These are phyloP conservation scores for Nothophytophthora sp. DNA, from an alignment of 352 stramenopile species.

Conservation along the genomic window DNA sequence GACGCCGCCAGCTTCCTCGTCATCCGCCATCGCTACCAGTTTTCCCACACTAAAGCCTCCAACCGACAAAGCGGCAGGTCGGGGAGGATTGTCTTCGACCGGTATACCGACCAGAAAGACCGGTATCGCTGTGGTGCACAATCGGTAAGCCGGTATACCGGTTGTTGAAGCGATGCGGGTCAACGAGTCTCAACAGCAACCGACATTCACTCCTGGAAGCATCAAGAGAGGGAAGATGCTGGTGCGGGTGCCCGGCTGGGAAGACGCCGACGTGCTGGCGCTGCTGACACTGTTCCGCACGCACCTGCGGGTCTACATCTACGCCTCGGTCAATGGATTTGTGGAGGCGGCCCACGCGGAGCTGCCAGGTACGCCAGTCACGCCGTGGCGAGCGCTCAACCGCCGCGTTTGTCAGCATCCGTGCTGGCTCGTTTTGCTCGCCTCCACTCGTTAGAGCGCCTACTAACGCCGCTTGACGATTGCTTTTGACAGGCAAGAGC, in stretches of 20 bases:
- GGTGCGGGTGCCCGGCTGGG: conserved; percentile 43
- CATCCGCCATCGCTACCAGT: conserved; percentile 33
- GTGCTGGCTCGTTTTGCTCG: too few species aligned
- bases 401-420: not conserved
- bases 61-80: too few species aligned
- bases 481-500: conserved; percentile 30
- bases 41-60: conserved; percentile 4
- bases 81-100: too few species aligned
- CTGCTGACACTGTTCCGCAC: conserved; percentile 55
- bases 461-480: not conserved
- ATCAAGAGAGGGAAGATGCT: conserved; percentile 23
- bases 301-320: conserved; percentile 65
- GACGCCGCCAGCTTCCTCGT: conserved; percentile 36
- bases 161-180: too few species aligned
- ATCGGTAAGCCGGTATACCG: too few species aligned
- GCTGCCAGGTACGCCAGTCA: conserved; percentile 32
- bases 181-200: too few species aligned
- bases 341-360: conserved; percentile 33
- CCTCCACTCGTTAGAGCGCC: too few species aligned
- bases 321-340: conserved; percentile 48
- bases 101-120: too few species aligned
- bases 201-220: too few species aligned
- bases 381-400: not conserved
- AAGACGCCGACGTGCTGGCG: conserved; percentile 45
- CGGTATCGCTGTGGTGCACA: too few species aligned